phyloP scores from a whole-genome alignment of 768 basidiomycete genomes.

The Jaapia argillacea region DNA sequence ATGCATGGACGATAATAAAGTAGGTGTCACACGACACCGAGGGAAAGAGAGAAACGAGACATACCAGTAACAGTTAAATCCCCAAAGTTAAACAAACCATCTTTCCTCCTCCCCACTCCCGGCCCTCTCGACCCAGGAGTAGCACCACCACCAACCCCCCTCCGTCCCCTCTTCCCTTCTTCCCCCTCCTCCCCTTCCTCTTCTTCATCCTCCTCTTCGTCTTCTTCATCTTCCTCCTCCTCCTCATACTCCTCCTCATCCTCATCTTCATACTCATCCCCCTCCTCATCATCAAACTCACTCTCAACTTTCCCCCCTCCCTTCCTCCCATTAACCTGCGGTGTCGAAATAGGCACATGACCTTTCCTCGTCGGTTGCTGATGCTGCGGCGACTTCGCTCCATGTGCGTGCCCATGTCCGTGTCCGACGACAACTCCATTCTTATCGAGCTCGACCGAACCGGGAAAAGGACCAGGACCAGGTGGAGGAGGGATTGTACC shows the following conservation, averaged over 20 bases:
- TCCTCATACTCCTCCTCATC: conserved; percentile 67
- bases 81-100: conserved; percentile 73
- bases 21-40: conserved; percentile 5
- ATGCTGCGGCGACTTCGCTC: conserved; percentile 14
- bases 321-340: conserved; percentile 32
- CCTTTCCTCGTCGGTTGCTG: conserved; percentile 7
- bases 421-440: conserved; percentile 67
- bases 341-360: too few species aligned
- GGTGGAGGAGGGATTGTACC: conserved; percentile 86
- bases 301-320: conserved; percentile 45
- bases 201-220: conserved; percentile 38
- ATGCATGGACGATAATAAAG: conserved; percentile 1
- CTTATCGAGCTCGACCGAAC: conserved; percentile 93
- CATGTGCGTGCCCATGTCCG: too few species aligned
- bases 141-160: conserved; percentile 13
- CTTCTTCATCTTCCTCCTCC: conserved; percentile 55
- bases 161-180: conserved; percentile 16
- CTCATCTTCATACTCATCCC: conserved; percentile 47
- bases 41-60: conserved; percentile 18
- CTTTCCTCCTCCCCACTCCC: conserved; percentile 35
- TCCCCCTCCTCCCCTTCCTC: conserved; percentile 21
- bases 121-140: conserved; percentile 16
- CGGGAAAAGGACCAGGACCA: conserved; percentile 96
- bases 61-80: conserved; percentile 74
- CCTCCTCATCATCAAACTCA: conserved; percentile 59